Conservation (phyloP, 2,329 filamentous ascomycete genomes). For the Colletotrichum sp. region DNA sequence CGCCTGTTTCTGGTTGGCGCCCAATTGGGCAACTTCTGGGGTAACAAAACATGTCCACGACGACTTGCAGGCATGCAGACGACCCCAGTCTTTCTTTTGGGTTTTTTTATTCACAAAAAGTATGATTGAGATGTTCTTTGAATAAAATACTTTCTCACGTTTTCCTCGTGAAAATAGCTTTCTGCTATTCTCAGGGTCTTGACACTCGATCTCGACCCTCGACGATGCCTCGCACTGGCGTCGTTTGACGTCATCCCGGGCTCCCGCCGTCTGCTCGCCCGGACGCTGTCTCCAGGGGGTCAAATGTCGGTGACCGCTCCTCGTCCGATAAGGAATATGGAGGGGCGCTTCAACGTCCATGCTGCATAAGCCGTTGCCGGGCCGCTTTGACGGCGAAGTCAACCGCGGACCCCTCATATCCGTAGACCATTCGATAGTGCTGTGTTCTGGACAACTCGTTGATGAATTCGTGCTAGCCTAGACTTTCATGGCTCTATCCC, state of each 20-base stretch:
- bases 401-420: neutral
- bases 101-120: neutral
- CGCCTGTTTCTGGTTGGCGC: neutral
- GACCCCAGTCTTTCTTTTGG: neutral
- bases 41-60: neutral
- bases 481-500: neutral
- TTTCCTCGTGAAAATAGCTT: too few species aligned
- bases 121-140: neutral
- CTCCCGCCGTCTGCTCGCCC: neutral
- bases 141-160: too few species aligned
- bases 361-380: neutral
- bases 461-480: neutral
- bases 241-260: slow-evolving; percentile 11
- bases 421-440: neutral
- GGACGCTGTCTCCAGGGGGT: slow-evolving; percentile 2
- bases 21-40: slow-evolving; percentile 1
- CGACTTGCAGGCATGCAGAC: neutral
- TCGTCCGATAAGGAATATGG: neutral
- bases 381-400: slow-evolving; percentile 1
- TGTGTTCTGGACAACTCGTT: accelerated
- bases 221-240: neutral
- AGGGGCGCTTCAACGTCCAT: neutral
- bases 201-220: neutral
- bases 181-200: neutral
- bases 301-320: slow-evolving; percentile 12